These are phyloP conservation scores for Nothomitra cinnamomea DNA, from an alignment of 2,329 filamentous ascomycete genomes.

Conservation along the genomic window DNA sequence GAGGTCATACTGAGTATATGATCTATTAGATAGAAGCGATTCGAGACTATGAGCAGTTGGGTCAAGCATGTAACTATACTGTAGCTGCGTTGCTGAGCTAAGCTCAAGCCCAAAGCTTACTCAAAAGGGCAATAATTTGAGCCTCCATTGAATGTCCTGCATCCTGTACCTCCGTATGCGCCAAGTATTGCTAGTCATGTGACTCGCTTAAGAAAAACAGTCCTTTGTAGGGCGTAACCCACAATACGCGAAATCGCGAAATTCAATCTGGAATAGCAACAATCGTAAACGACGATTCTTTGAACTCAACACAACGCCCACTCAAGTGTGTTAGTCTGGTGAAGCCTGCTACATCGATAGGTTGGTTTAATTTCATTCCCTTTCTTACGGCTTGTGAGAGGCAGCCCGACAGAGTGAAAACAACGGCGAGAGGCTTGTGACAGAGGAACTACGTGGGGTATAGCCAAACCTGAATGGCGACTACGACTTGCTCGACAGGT, in stretches of 20 bases:
- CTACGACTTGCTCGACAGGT: no score
- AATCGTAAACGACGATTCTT: not conserved
- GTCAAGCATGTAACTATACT: no score
- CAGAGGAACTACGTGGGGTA: no score
- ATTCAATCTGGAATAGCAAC: not conserved
- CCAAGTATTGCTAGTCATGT: not conserved
- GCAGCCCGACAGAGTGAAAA: no score
- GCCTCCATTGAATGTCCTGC: no score
- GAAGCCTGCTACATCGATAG: not conserved
- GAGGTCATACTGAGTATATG: conserved; percentile 4
- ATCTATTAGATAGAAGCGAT: no score
- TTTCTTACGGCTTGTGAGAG: not conserved
- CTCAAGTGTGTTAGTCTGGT: not conserved
- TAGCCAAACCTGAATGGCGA: no score
- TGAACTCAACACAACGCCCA: not conserved
- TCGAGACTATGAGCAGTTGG: no score
- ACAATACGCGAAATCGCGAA: not conserved
- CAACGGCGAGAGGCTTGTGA: no score
- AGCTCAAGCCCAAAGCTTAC: no score
- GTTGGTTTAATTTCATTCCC: not conserved
- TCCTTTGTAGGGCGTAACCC: conserved; percentile 1
- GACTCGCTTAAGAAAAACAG: not conserved
- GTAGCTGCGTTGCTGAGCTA: not conserved
- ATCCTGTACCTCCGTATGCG: no score
- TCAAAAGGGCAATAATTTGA: no score